Percentiles rank a stretch among this genome's conserved stretches.
phyloP scores from a whole-genome alignment of 2,329 filamentous ascomycete species.

The Aureobasidium sp. region DNA sequence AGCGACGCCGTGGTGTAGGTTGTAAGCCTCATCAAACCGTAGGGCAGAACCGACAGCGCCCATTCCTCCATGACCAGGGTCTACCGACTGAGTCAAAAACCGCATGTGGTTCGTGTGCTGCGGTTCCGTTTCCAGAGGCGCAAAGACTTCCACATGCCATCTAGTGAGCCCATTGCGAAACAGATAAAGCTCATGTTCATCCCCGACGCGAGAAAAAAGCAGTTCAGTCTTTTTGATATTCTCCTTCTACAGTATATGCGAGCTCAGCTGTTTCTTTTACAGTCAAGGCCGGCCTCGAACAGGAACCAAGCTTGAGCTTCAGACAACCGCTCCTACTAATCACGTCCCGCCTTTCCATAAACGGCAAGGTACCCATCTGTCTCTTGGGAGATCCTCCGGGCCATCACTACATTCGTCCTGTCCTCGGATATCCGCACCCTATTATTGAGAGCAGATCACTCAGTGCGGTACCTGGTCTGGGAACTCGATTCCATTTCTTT shows the following conservation, averaged over 20 bases:
- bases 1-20: background rate
- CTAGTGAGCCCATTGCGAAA: background rate
- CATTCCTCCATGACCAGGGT: slow-evolving; percentile 1
- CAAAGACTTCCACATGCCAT: slow-evolving; percentile 3
- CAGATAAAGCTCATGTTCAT: background rate
- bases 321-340: slow-evolving; percentile 1
- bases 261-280: slow-evolving; percentile 5
- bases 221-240: slow-evolving; percentile 6
- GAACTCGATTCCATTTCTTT: background rate
- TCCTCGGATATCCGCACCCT: slow-evolving; percentile 5
- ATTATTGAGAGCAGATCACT: background rate
- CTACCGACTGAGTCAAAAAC: slow-evolving; percentile 9
- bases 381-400: slow-evolving; percentile 3
- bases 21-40: slow-evolving; percentile 1
- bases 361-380: slow-evolving; percentile 5
- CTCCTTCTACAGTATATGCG: background rate
- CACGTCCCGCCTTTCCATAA: background rate
- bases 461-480: background rate
- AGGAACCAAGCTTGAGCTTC: slow-evolving; percentile 7
- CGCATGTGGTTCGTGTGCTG: slow-evolving; percentile 8
- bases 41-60: slow-evolving; percentile 5
- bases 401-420: background rate
- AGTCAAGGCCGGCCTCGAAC: slow-evolving; percentile 8
- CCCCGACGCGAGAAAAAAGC: background rate
- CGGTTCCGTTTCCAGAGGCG: slow-evolving; percentile 11